A percentile compares a stretch with the other conserved stretches of the same genome.
phyloP scores from a whole-genome alignment of 2,329 filamentous ascomycete genomes.

The Thermomyces lanuginosus region DNA sequence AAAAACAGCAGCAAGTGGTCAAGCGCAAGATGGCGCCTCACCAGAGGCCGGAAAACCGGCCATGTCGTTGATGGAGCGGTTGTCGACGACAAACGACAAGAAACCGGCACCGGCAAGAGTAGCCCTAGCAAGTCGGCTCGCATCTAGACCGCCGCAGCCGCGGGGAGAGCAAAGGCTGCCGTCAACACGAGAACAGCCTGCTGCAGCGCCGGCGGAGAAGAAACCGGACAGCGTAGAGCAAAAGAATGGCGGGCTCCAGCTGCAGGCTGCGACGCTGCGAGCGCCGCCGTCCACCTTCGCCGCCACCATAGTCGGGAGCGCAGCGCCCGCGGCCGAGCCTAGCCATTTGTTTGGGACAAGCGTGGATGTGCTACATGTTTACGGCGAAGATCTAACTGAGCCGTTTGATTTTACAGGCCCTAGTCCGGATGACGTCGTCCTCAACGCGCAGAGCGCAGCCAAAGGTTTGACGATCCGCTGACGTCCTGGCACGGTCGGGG shows the following conservation, averaged over 20 bases:
- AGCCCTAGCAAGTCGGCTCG: too few relatives aligned
- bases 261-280: slow-evolving; percentile 18
- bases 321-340: slow-evolving; percentile 14
- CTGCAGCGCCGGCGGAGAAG: slow-evolving; percentile 3
- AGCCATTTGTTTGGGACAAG: slow-evolving; percentile 18
- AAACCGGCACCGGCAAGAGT: slow-evolving; percentile 12
- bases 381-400: slow-evolving; percentile 27
- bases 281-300: slow-evolving; percentile 37
- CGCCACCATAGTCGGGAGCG: slow-evolving; percentile 24
- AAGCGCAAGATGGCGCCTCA: too few relatives aligned
- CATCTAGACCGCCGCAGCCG: too few relatives aligned
- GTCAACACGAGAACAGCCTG: slow-evolving; percentile 2
- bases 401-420: slow-evolving; percentile 56
- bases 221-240: too few relatives aligned
- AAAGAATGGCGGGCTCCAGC: too few relatives aligned
- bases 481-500: slow-evolving; percentile 19
- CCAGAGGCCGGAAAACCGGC: too few relatives aligned
- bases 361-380: slow-evolving; percentile 22
- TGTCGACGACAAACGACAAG: slow-evolving; percentile 17
- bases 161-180: too few relatives aligned
- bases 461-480: slow-evolving; percentile 53
- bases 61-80: slow-evolving; percentile 24
- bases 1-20: slow-evolving; percentile 20
- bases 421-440: slow-evolving; percentile 80
- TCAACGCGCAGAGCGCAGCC: slow-evolving; percentile 57